Evolutionary conservation across 352 stramenopile genomes (phyloP), one percentile per base, ranked within the genome.

Genomic region (Phytophthora pistaciae): DNA sequence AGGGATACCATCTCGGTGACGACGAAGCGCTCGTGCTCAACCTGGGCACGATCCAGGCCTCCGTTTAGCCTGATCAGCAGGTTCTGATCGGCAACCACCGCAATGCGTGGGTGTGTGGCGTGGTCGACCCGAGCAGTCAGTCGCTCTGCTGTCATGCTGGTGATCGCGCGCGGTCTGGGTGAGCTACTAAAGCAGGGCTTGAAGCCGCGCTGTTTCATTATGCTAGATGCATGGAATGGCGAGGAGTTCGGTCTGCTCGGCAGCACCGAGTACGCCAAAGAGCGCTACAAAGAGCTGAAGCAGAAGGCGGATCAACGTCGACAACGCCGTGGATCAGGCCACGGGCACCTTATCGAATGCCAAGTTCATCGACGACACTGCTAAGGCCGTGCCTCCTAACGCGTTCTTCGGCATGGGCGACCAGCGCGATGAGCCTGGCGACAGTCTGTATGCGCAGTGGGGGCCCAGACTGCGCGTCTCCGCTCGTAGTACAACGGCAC

Each of bases 51-150:
- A 74, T 77, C 31, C 66, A 84, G n/a, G 84, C 79, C 27, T 31
- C 27, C 0, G 62, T 74, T 8, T 62, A 80, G 20, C 66, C 83
- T 11, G 82, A 91, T 25, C 67, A 85, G 16, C 55, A 23, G 1
- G 73, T 93, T 1, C 53, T 94, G n/a, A 55, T 92, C 7, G 83
- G 87, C 21, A 96, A 94, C 70, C 88, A 96, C 61, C 75, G 88
- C 10, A 87, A 96, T 66, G 88, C 87, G 2, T 95, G 88, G 88
- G 82, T 94, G 2, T 93, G 87, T 55, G 87, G 87, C 18, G 88
- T 84, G 3, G 79, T 82, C 2, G 86, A 94, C 68, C 88, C 87
- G 3, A 91, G 87, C 64, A 88, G 69, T 21, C 87, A 88, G 69
- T 21, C 87, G 85, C 4, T 93, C 87, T 5, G 74, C 84, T 1